Conservation (phyloP, 2,329 filamentous ascomycete species). For the Fusarium mundagurra region DNA sequence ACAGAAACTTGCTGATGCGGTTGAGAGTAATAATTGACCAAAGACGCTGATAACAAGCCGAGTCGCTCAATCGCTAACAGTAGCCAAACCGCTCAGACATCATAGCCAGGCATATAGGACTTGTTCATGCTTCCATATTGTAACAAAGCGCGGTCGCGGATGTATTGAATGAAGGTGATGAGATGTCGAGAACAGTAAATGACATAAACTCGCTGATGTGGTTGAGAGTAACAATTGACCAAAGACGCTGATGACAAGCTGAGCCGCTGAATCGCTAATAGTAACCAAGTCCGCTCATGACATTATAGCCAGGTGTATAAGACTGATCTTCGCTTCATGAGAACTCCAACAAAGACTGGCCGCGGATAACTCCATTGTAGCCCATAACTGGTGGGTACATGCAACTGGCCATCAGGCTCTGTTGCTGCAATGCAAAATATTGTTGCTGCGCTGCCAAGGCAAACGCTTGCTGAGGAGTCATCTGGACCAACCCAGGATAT, state of each 20-base stretch:
- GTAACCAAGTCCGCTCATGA: not conserved
- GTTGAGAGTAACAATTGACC: not conserved
- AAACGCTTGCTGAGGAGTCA: not conserved
- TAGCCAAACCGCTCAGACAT: no score
- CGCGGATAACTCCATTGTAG: not conserved
- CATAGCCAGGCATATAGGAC: no score
- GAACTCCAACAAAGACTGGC: not conserved
- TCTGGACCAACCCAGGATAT: no score
- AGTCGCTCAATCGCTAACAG: not conserved
- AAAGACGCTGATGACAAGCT: accelerated
- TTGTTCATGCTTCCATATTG: no score
- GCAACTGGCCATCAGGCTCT: not conserved
- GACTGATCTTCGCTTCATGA: not conserved
- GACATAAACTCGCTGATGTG: not conserved
- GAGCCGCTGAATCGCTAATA: not conserved
- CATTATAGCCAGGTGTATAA: not conserved
- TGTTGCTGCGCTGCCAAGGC: not conserved
- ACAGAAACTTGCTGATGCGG: no score
- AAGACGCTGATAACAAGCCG: not conserved
- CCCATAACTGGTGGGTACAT: not conserved
- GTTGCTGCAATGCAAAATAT: not conserved
- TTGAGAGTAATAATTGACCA: not conserved
- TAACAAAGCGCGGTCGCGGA: no score
- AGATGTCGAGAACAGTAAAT: not conserved
- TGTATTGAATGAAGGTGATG: no score